Base-by-base conservation (phyloP, 2,329 filamentous ascomycete species). In the Talaromyces sp. region DNA sequence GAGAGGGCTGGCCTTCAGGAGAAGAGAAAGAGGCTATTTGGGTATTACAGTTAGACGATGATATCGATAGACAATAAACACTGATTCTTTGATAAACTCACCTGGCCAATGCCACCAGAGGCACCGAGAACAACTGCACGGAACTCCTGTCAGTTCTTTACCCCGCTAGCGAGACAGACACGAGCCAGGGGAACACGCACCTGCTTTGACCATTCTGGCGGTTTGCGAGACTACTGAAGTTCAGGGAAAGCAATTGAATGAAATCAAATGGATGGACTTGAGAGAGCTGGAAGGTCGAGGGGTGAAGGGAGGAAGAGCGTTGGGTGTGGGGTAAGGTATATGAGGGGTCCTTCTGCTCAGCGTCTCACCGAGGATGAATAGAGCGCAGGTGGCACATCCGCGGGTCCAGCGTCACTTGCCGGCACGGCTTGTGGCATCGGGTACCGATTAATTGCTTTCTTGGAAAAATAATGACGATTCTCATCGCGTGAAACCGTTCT, bases 41-140 rank as follows among this genome's bases (percentile, higher is more conserved):
- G 54, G 55, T 10, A 59, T 8, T 29, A 53, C 60, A 48, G 61
- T 59, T 17, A 56, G 41, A 24, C 11, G 31, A 48, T 11, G 38
- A 21, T 27, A 51, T 21, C 11, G 38, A 31, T 24, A 3, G 17
- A 17, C 19, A 35, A 41, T 31, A 19, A 51, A 43, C 14, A 26
- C 17, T 50, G 43, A 19, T 46, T 46, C 41, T 19, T 43, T 10
- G 26, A 54, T 35, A 43, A 38, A 74, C 81, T 71, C 76, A 95
- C 92, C 88, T 97, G 93, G 79, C 93, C 94, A 87, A 99, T 99
- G 82, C 94, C 94, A 81, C 94, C 94, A 78, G 93, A 88, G 76
- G 93, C 94, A 80, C 94, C 94, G 80, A 94, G 92, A 82, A 99
- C 93, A 74, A 83, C 83, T 85, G 67, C 58, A 57, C 32, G 6